Evolutionary conservation across 2,329 filamentous ascomycete genomes (phyloP).

Genomic region (Alternaria triticimaculans): DNA sequence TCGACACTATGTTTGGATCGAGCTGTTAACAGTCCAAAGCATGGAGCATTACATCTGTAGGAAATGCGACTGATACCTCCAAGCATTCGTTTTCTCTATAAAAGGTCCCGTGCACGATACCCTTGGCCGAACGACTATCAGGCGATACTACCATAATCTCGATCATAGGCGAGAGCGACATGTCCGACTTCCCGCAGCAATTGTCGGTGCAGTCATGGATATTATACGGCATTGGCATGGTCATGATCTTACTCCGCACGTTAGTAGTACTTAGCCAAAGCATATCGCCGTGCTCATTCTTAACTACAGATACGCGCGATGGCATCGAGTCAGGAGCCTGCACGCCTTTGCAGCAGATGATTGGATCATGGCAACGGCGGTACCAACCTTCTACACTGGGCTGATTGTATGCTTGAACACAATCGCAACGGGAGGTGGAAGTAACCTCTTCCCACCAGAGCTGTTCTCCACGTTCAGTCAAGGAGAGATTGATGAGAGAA

Average conservation of each 20-base stretch:
- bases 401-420: constrained; percentile 52
- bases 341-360: constrained; percentile 33
- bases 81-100: neutral
- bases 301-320: constrained; percentile 32
- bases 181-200: constrained; percentile 23
- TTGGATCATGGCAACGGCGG: constrained; percentile 40
- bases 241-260: constrained; percentile 36
- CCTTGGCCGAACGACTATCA: neutral
- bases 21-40: neutral
- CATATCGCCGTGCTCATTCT: neutral
- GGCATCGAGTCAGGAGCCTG: constrained; percentile 30
- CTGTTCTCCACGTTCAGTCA: constrained; percentile 46
- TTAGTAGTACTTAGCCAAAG: constrained; percentile 15
- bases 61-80: neutral
- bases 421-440: constrained; percentile 52
- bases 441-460: constrained; percentile 52
- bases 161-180: neutral
- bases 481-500: constrained; percentile 50
- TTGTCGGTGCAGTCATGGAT: constrained; percentile 37
- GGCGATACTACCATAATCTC: neutral
- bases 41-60: neutral
- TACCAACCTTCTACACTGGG: constrained; percentile 48
- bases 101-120: neutral
- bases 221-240: constrained; percentile 38
- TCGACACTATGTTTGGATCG: neutral